phyloP scores from a whole-genome alignment of 2,329 filamentous ascomycete species.

The Aspergillus neotritici region DNA sequence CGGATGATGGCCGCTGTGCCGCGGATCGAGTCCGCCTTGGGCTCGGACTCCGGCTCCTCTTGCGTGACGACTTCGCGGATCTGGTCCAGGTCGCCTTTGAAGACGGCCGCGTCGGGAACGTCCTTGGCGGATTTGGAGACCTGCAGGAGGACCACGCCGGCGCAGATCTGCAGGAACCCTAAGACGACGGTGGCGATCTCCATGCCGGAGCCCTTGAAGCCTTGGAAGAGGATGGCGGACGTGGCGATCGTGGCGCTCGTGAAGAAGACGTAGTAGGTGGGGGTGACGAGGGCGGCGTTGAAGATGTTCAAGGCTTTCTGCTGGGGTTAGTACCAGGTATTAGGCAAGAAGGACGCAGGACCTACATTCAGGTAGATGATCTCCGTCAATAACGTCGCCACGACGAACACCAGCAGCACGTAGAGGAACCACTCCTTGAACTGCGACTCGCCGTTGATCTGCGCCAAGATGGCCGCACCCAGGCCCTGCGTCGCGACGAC shows the following conservation, averaged over 20 bases:
- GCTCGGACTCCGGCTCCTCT: constrained; percentile 92
- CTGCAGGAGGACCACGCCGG: constrained; percentile 85
- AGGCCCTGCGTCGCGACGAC: constrained; percentile 93
- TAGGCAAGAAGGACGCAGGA: constrained; percentile 25
- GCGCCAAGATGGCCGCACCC: constrained; percentile 83
- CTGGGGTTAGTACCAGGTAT: constrained; percentile 9
- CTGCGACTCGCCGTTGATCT: constrained; percentile 73
- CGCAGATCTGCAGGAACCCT: constrained; percentile 89
- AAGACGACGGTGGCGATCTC: constrained; percentile 85
- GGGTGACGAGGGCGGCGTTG: constrained; percentile 93
- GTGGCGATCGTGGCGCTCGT: constrained; percentile 93
- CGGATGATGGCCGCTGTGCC: constrained; percentile 84
- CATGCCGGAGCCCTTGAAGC: constrained; percentile 79
- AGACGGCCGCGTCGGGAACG: constrained; percentile 86
- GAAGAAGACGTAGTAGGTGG: constrained; percentile 98
- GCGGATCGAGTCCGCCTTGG: constrained; percentile 92
- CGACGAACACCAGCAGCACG: constrained; percentile 82
- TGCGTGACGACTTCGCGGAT: constrained; percentile 92
- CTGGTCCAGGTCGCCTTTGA: constrained; percentile 88
- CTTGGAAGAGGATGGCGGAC: constrained; percentile 84
- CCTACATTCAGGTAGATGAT: constrained; percentile 94
- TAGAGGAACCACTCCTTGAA: constrained; percentile 99
- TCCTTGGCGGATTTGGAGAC: constrained; percentile 98
- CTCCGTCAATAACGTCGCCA: constrained; percentile 82
- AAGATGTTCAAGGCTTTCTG: constrained; percentile 98